phyloP scores from a whole-genome alignment of 176 grass and related monocot species.

The Oryza nivara region DNA sequence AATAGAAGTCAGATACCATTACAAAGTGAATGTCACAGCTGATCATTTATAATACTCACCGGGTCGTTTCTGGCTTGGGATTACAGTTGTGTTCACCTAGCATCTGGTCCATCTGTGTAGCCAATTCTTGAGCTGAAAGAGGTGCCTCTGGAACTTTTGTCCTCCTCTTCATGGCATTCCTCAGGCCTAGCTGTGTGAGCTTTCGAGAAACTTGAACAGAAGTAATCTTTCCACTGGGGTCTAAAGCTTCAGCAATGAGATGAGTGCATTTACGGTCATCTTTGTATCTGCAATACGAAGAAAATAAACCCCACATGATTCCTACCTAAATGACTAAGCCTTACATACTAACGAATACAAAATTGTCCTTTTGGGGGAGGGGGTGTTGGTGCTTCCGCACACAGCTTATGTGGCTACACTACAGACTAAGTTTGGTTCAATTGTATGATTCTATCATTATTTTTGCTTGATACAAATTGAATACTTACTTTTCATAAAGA shows the following conservation, averaged over 20 bases:
- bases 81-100: constrained; percentile 25
- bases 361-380: background rate
- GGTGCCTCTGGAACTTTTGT: constrained; percentile 40
- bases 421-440: background rate
- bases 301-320: constrained; percentile 26
- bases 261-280: constrained; percentile 69
- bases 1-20: constrained; percentile 28
- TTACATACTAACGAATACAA: background rate
- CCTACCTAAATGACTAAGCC: constrained; percentile 16
- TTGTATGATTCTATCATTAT: constrained; percentile 12
- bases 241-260: constrained; percentile 85
- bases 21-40: constrained; percentile 28
- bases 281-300: constrained; percentile 72
- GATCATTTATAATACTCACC: constrained; percentile 51
- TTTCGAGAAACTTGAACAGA: constrained; percentile 79
- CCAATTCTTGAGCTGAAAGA: constrained; percentile 36
- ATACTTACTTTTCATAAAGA: constrained; percentile 78
- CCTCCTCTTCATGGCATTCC: constrained; percentile 55
- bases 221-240: constrained; percentile 74
- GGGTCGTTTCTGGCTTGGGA: constrained; percentile 35
- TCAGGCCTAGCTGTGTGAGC: constrained; percentile 84
- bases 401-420: too few species aligned
- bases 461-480: constrained; percentile 33
- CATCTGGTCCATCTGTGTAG: constrained; percentile 33
- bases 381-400: too few species aligned